Evolutionary conservation across 768 basidiomycete genomes (phyloP).

Genomic region (Mycena indigotica): DNA sequence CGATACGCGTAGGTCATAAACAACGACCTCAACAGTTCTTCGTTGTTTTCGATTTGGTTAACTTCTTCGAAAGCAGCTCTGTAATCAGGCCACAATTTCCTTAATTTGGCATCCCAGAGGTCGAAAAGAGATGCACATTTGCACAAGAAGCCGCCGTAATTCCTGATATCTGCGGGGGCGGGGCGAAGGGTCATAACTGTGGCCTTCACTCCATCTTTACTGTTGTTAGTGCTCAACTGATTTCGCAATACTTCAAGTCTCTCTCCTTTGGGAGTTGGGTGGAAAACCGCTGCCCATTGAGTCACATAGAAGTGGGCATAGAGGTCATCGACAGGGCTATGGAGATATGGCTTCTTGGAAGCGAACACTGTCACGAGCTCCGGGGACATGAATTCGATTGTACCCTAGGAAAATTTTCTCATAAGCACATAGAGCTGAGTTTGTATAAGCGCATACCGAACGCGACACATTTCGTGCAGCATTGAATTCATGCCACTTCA

Average conservation of each 20-base stretch:
- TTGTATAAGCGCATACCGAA: not conserved
- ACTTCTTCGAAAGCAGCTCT: not conserved
- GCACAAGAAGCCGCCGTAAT: not conserved
- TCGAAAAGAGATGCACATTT: not conserved
- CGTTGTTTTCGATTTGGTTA: not conserved
- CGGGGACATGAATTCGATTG: conserved; percentile 21
- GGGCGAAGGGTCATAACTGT: not conserved
- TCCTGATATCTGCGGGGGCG: not conserved
- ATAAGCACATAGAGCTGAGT: not conserved
- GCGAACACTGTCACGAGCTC: not conserved
- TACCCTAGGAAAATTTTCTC: conserved; percentile 5
- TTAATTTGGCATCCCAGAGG: not conserved
- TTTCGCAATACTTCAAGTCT: not conserved
- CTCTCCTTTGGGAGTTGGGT: not conserved
- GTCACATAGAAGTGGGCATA: conserved; percentile 17
- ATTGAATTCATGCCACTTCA: not conserved
- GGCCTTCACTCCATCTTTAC: not conserved
- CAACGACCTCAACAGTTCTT: not conserved
- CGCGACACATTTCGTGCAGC: not conserved
- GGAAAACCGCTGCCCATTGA: conserved; percentile 17
- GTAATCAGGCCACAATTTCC: not conserved
- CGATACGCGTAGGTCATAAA: not conserved
- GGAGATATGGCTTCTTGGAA: not conserved
- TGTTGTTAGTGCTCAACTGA: not conserved
- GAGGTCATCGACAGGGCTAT: conserved; percentile 19